Conservation (phyloP, 176 grass and related monocot species). For the Carex kokanica region DNA sequence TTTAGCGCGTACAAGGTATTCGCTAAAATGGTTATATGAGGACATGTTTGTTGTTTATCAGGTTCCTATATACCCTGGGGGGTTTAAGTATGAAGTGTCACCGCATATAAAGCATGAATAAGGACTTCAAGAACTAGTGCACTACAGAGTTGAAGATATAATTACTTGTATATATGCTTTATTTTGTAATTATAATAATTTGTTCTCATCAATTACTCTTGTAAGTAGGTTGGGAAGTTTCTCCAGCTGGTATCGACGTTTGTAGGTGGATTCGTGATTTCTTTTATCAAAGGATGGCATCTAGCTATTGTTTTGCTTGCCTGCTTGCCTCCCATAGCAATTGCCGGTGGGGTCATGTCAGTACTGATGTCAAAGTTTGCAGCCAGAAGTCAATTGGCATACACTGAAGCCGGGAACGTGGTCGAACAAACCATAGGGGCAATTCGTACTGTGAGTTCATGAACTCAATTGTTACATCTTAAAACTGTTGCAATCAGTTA, state of each 20-base stretch:
- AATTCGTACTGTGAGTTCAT: conserved; percentile 60
- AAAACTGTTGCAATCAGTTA: not conserved
- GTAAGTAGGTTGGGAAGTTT: conserved; percentile 50
- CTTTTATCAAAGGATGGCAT: conserved; percentile 62
- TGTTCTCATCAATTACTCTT: not conserved
- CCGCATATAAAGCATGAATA: not conserved
- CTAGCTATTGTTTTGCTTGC: conserved; percentile 55
- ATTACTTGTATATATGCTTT: not conserved
- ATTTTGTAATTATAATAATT: not conserved
- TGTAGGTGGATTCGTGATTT: conserved; percentile 49
- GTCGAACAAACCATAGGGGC: conserved; percentile 71
- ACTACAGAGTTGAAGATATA: not conserved
- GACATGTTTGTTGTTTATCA: not conserved
- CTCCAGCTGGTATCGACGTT: conserved; percentile 55
- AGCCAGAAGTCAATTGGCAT: conserved; percentile 51
- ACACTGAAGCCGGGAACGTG: conserved; percentile 62
- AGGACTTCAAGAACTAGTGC: not conserved
- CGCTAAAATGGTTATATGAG: not conserved
- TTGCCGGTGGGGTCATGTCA: conserved; percentile 50
- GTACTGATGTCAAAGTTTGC: conserved; percentile 48
- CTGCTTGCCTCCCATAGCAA: conserved; percentile 44
- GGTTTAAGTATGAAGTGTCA: not conserved
- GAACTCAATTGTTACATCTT: not conserved
- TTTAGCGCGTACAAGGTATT: not conserved
- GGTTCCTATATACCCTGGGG: not conserved